These are phyloP conservation scores for Ascocoryne sarcoides DNA, from an alignment of 2,329 filamentous ascomycete genomes.

Conservation along the genomic window DNA sequence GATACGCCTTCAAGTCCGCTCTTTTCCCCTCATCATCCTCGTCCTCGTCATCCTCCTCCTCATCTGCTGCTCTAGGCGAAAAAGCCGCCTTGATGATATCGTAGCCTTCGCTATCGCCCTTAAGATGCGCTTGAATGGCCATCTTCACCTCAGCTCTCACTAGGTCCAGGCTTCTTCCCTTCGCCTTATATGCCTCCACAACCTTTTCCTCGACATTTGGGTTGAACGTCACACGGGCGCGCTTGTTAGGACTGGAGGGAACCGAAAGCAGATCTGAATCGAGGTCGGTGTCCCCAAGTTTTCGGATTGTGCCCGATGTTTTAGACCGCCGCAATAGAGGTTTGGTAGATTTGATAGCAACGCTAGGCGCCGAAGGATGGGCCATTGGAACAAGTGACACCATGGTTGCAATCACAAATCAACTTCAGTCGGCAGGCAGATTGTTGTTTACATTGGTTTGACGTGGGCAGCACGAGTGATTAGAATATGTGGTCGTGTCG, in stretches of 20 bases:
- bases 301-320: slow-evolving; percentile 22
- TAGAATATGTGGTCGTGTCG: no score
- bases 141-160: slow-evolving; percentile 27
- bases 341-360: slow-evolving; percentile 18
- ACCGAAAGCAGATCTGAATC: slow-evolving; percentile 18
- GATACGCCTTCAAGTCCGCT: slow-evolving; percentile 43
- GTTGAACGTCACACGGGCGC: slow-evolving; percentile 26
- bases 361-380: slow-evolving; percentile 5
- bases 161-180: slow-evolving; percentile 20
- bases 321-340: slow-evolving; percentile 23
- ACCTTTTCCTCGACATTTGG: slow-evolving; percentile 28
- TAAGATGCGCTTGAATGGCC: slow-evolving; percentile 44
- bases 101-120: slow-evolving; percentile 51
- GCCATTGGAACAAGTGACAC: slow-evolving; percentile 17
- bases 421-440: not conserved
- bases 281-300: slow-evolving; percentile 22
- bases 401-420: slow-evolving; percentile 13
- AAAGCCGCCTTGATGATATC: slow-evolving; percentile 53
- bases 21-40: slow-evolving; percentile 27
- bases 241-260: slow-evolving; percentile 23
- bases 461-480: slow-evolving; percentile 1
- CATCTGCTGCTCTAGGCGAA: slow-evolving; percentile 5
- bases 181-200: slow-evolving; percentile 21
- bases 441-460: not conserved
- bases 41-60: slow-evolving; percentile 16